phyloP scores from a whole-genome alignment of 352 stramenopile species.

The Phytophthora parvispora region DNA sequence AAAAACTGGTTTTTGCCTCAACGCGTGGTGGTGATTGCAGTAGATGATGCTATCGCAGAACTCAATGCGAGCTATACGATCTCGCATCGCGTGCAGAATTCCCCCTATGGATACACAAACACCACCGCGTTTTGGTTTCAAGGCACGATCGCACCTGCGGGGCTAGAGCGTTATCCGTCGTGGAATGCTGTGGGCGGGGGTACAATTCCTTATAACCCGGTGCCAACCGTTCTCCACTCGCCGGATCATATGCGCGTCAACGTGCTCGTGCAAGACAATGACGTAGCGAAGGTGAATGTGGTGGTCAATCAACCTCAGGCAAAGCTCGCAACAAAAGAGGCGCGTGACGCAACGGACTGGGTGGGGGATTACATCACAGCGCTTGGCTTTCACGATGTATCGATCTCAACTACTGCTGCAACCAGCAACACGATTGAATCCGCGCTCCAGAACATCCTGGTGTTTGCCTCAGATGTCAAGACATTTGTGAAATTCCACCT shows the following conservation, averaged over 20 bases:
- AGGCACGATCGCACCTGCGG: constrained; percentile 23
- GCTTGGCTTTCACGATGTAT: constrained; percentile 71
- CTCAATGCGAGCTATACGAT: constrained; percentile 45
- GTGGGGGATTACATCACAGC: constrained; percentile 62
- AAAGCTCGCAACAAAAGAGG: constrained; percentile 51
- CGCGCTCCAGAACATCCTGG: constrained; percentile 52
- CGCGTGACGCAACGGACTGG: constrained; percentile 52
- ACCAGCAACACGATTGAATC: constrained; percentile 6
- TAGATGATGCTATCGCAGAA: constrained; percentile 60
- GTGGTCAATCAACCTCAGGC: constrained; percentile 47
- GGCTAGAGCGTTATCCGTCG: constrained; percentile 23
- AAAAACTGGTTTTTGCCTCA: constrained; percentile 76
- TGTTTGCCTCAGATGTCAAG: constrained; percentile 51
- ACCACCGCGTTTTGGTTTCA: constrained; percentile 72
- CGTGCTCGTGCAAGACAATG: constrained; percentile 59
- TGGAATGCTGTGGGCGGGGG: constrained; percentile 30
- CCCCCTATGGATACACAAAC: constrained; percentile 54
- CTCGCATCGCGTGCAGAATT: constrained; percentile 67
- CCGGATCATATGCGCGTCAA: constrained; percentile 61
- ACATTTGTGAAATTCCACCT: constrained; percentile 83
- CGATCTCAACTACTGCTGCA: constrained; percentile 27
- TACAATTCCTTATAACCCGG: constrained; percentile 67
- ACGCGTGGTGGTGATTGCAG: constrained; percentile 52
- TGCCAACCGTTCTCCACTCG: constrained; percentile 60
- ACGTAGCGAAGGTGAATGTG: constrained; percentile 54